phyloP scores from a whole-genome alignment of 1,284 basidiomycete species.

The Ustilago sp. region DNA sequence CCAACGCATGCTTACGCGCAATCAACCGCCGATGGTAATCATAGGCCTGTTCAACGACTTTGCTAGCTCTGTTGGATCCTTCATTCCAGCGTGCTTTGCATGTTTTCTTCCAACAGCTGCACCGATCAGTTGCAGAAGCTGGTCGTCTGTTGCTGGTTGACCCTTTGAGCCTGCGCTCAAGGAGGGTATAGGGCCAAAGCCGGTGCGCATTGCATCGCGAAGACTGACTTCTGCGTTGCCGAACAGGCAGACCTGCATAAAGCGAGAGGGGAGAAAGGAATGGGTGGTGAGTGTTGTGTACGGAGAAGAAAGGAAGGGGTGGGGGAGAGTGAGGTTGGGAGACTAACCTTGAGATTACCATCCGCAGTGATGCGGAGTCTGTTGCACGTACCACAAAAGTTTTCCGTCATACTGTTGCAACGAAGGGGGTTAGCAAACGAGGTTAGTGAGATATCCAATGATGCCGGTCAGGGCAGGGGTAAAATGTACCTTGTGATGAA shows the following conservation, averaged over 20 bases:
- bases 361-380: slow-evolving; percentile 85
- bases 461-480: not conserved
- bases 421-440: not conserved
- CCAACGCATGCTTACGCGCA: slow-evolving; percentile 4
- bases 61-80: slow-evolving; percentile 57
- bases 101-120: slow-evolving; percentile 80
- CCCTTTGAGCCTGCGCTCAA: slow-evolving; percentile 29
- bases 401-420: slow-evolving; percentile 75
- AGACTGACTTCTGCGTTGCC: slow-evolving; percentile 85
- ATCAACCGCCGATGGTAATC: slow-evolving; percentile 82
- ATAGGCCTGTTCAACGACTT: slow-evolving; percentile 73
- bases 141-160: slow-evolving; percentile 72
- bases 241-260: slow-evolving; percentile 76
- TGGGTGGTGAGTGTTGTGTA: not conserved
- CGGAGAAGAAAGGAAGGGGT: not conserved
- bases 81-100: slow-evolving; percentile 78
- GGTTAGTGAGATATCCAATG: not conserved
- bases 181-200: slow-evolving; percentile 35
- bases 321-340: not conserved
- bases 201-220: slow-evolving; percentile 77
- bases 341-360: slow-evolving; percentile 83
- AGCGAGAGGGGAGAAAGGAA: not conserved
- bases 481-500: slow-evolving; percentile 75
- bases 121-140: slow-evolving; percentile 77
- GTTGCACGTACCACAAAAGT: slow-evolving; percentile 88